Base-by-base conservation (phyloP, 257 asterid genomes). In the Penstemon newberryi region DNA sequence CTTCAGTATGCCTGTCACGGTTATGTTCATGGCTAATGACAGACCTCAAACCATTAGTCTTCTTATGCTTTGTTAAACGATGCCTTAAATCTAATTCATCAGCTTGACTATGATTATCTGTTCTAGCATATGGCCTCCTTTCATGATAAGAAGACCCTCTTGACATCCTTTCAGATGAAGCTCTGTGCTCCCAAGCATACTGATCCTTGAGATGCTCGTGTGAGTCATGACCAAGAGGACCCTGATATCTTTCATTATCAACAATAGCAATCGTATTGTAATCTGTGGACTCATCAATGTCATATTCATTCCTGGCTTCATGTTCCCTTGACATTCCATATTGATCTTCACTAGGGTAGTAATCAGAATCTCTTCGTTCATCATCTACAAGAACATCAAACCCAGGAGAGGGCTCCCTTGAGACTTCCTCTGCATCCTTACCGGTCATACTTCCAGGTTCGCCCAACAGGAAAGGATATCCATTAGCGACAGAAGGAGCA, bases 391-490 rank as follows among this genome's bases (percentile, higher is more conserved):
- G 94, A 76, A 91, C 96, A 80, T 91, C 98, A 68, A 91, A 89
- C 58, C 95, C 98, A 70, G 98, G 98, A 50, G 98, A 91, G 57
- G 89, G 92, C 69, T 91, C 98, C 82, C 95, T 87, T 12, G 98
- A 91, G 67, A 82, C 71, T 75, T 87, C 96, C 8, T 78, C 90
- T n/a, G 75, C 73, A 12, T 82, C 87, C 81, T 73, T 85, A 67
- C 74, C 53, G 75, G 72, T 70, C 80, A 78, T 52, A 77, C 73
- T 67, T 65, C 76, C 84, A 60, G 74, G 83, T 56, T 80, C 87
- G 5, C 74, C 84, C 63, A 82, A 70, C 50, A 74, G 63, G 55
- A 51, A 77, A 53, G 65, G 79, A 56, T 75, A 68, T 58, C 85
- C 84, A 15, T 75, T 79, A 51, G 81, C 47, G 56, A 63, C 76